Base-by-base conservation (phyloP, 2,329 filamentous ascomycete genomes). In the Ascomycota sp. region DNA sequence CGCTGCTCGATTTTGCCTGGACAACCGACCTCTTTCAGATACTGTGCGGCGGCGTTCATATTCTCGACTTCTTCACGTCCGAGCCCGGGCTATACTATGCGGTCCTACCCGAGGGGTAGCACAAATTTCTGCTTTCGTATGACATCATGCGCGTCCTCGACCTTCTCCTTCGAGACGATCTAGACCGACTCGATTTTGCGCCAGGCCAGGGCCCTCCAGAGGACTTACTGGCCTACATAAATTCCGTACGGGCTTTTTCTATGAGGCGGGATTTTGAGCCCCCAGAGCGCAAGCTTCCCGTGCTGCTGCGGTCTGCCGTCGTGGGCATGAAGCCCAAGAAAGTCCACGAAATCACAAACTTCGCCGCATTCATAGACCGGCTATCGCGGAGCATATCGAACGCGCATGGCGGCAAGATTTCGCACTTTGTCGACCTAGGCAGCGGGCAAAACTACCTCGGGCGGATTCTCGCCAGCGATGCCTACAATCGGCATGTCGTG, bases 271-370 rank as follows among this genome's bases (percentile, higher is more conserved):
- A 69, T 2, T 78, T 79, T 32, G 43, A 50, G 1, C 49, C 58
- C 0, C 44, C 43, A 10, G 46, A 52, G 32, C 46, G 52, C 27
- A 59, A 61, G 32, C 53, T 66, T 32, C 59, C 67, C 5, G 60
- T 63, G 39, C 48, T 92, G 15, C 71, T 81, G 3, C 65, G 70
- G 29, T 66, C 75, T 40, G 68, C 93, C 11, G 69, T 79, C 0
- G 67, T 92, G 10, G 89, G 89, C 4, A 98, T 98, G 89, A 92
- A 82, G 37, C 69, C 77, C 12, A 98, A 98, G 51, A 98, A 98
- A 53, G 65, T 81, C 1, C 89, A 98, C 45, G 89, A 98, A 55
- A 89, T 95, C 21, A 68, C 73, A 35, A 73, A 89, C 45, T 94
- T 95, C 45, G 78, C 86, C n/a, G 67, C 68, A 37, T 95, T 86